Base-by-base conservation (phyloP, 148 eudicot species). In the Suaeda aralocaspica region DNA sequence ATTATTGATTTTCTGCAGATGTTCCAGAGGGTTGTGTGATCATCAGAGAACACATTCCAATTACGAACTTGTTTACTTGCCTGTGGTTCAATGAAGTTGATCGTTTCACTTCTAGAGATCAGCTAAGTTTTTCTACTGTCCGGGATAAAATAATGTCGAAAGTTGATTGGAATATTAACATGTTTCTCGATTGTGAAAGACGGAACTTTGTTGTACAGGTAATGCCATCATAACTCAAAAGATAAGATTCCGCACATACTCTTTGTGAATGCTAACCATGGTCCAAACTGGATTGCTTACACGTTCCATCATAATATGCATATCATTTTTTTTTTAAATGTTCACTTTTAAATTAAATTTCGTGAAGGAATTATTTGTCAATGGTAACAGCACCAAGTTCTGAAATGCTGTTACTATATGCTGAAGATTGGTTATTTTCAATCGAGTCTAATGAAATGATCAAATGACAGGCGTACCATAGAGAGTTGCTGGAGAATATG, bases 31-130 rank as follows among this genome's bases (percentile, higher is more conserved):
- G 98, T 29, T 92, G 98, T 74, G 96, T 86, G 73, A 84, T 92
- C 57, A 80, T 92, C 73, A 86, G 86, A 64, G 98, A 92, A 55
- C 98, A 92, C 77, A 90, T 81, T 59, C 96, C 98, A 71, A 74
- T 90, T 61, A 88, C 98, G 59, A 88, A 92, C 81, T 83, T 92
- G 49, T 90, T 90, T 76, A 80, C 96, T 75, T 92, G 98, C 77
- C 78, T 88, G 44, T 92, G 98, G 98, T 92, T 90, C 82, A 92
- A 90, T 70, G 98, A 92, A 81, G 96, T 92, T 30, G 98, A 92
- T 73, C 96, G 98, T 22, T 92, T 92, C 79, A 92, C 98, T 69
- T 86, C 98, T 36, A 81, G 98, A 77, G 98, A 92, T 74, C 98
- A 92, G 76, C 78, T 92, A 69, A 92, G 98, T 82, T 92, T 92